Percentiles rank a stretch among this genome's conserved stretches.
phyloP scores from a whole-genome alignment of 2,329 filamentous ascomycete species.

The Lachnellula arida region DNA sequence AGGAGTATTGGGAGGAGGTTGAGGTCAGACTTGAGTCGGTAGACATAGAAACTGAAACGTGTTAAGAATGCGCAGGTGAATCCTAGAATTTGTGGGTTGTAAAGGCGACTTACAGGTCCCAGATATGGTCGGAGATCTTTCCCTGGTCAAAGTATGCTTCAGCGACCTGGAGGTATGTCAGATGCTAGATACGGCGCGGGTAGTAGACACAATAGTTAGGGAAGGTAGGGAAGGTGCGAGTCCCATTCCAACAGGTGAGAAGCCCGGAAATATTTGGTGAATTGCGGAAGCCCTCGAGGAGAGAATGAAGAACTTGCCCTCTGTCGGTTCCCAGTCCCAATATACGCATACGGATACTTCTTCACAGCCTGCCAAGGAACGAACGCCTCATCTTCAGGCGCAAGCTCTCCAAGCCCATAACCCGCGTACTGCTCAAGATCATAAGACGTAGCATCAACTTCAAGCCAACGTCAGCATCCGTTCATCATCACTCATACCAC shows the following conservation, averaged over 20 bases:
- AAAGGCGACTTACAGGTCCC: conserved; percentile 65
- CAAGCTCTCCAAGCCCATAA: conserved; percentile 24
- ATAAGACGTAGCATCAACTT: not conserved
- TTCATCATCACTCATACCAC: no score
- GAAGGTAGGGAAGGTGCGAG: not conserved
- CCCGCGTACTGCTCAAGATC: not conserved
- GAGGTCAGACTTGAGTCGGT: conserved; percentile 43
- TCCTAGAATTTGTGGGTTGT: not conserved
- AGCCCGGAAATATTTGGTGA: not conserved
- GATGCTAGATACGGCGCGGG: not conserved
- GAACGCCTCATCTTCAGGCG: conserved; percentile 34
- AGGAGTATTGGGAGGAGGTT: conserved; percentile 57
- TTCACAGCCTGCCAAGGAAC: conserved; percentile 49
- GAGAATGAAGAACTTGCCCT: conserved; percentile 35
- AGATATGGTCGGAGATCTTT: conserved; percentile 56
- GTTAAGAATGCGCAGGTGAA: not conserved
- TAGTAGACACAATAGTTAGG: not conserved
- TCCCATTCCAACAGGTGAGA: not conserved
- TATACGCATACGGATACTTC: conserved; percentile 56
- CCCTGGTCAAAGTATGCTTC: conserved; percentile 49
- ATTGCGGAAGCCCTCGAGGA: not conserved
- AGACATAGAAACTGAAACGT: conserved; percentile 59
- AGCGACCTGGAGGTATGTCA: conserved; percentile 19
- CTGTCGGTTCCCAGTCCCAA: conserved; percentile 48
- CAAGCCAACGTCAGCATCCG: not conserved